Conservation (phyloP, 1,284 basidiomycete genomes). For the Boletus sp. region DNA sequence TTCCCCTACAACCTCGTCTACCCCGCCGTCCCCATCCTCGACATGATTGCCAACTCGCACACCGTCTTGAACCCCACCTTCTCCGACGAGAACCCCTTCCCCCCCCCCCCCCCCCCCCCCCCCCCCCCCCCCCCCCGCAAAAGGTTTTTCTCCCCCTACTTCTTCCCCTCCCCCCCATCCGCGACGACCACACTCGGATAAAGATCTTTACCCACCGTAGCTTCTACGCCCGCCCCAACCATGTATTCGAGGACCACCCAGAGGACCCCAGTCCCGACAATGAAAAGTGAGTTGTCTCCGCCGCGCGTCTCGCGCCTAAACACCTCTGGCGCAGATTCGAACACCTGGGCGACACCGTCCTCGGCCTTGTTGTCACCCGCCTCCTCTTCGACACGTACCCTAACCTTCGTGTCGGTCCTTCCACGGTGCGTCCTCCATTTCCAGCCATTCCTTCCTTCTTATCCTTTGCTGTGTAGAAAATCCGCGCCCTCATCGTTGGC, state of each 20-base stretch:
- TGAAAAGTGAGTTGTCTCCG: slow-evolving; percentile 49
- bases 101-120: slow-evolving; percentile 28
- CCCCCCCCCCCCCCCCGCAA: slow-evolving; percentile 21
- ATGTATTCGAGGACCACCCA: slow-evolving; percentile 67
- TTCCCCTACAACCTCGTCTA: neutral
- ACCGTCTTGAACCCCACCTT: slow-evolving; percentile 20
- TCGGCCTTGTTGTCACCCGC: slow-evolving; percentile 60
- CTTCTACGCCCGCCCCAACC: slow-evolving; percentile 58
- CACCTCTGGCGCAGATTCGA: slow-evolving; percentile 47
- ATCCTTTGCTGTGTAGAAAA: slow-evolving; percentile 50
- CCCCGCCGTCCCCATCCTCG: slow-evolving; percentile 5
- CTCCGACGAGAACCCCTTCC: slow-evolving; percentile 21
- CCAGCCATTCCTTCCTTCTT: neutral
- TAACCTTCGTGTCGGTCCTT: slow-evolving; percentile 67
- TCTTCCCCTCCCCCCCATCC: slow-evolving; percentile 24
- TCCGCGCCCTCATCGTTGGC: slow-evolving; percentile 64
- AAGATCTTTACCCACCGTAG: slow-evolving; percentile 74
- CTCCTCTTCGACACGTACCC: slow-evolving; percentile 62
- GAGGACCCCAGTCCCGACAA: slow-evolving; percentile 73
- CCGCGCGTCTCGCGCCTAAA: neutral
- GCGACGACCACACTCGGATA: slow-evolving; percentile 32
- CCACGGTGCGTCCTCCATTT: slow-evolving; percentile 48
- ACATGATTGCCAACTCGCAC: slow-evolving; percentile 10
- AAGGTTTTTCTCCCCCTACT: no score
- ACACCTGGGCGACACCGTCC: slow-evolving; percentile 68